A percentile compares a stretch with the other conserved stretches of the same genome.
Evolutionary conservation across 176 grass and related monocot species (phyloP).

Genomic region (Triticum urartu): DNA sequence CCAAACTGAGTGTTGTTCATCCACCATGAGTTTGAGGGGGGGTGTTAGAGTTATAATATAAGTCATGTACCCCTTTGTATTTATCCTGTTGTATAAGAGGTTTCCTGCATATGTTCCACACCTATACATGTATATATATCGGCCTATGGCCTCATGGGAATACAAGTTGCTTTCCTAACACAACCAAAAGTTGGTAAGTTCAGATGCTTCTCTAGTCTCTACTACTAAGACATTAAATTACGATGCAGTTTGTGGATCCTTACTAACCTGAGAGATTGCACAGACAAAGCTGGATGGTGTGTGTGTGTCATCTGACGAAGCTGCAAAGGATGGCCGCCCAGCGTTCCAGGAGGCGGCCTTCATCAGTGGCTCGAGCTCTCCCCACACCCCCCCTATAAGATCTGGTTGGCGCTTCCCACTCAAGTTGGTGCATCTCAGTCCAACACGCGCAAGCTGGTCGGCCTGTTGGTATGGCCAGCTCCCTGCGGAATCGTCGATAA

Average conservation of each 20-base stretch:
- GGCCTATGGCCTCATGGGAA: too few species aligned
- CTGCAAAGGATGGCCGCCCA: neutral
- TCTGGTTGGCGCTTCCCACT: constrained; percentile 44
- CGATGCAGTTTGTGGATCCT: neutral
- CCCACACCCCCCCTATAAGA: constrained; percentile 44
- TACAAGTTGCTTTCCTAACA: too few species aligned
- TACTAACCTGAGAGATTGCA: constrained; percentile 59
- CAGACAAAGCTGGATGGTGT: constrained; percentile 63
- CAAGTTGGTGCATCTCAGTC: constrained; percentile 45
- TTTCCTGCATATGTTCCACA: too few species aligned
- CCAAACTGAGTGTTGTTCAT: too few species aligned
- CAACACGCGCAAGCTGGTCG: constrained; percentile 59
- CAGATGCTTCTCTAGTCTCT: neutral
- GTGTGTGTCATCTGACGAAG: constrained; percentile 13
- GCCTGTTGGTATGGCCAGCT: constrained; percentile 71
- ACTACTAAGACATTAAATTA: neutral
- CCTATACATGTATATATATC: too few species aligned
- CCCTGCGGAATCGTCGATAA: constrained; percentile 57
- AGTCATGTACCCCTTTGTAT: too few species aligned
- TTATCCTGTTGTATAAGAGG: too few species aligned
- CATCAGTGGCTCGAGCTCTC: constrained; percentile 44
- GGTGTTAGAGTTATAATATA: too few species aligned
- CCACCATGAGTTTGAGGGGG: too few species aligned
- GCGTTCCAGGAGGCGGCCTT: constrained; percentile 28
- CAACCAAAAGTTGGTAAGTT: neutral